Conservation (phyloP, 805 yeast genomes). For the Kuraishia ogatae region DNA sequence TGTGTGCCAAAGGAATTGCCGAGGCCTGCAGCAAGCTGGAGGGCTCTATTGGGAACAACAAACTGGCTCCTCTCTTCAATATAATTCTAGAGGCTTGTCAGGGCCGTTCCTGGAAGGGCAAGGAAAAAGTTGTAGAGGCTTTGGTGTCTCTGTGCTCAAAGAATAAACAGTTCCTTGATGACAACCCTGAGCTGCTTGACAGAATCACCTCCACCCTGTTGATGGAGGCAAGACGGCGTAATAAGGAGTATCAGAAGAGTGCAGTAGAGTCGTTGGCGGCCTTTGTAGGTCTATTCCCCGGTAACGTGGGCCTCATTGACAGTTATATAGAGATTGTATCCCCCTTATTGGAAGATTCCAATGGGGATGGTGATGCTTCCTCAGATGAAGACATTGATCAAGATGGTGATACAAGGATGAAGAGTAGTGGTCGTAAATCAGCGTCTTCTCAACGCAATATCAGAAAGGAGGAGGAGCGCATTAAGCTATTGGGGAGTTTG, state of each 20-base stretch:
- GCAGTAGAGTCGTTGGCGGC: slow-evolving; percentile 45
- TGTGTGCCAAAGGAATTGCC: slow-evolving; percentile 61
- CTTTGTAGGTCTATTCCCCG: slow-evolving; percentile 33
- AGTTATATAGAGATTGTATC: slow-evolving; percentile 28
- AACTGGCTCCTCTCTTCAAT: slow-evolving; percentile 28
- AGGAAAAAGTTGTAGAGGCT: slow-evolving; percentile 67
- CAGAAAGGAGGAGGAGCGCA: slow-evolving; percentile 39
- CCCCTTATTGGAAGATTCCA: slow-evolving; percentile 28
- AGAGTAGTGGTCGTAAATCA: slow-evolving; percentile 3
- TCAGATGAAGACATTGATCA: neutral
- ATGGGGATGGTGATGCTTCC: slow-evolving; percentile 24
- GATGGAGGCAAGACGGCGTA: slow-evolving; percentile 53
- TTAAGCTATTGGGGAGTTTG: slow-evolving; percentile 26
- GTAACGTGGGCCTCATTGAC: slow-evolving; percentile 23
- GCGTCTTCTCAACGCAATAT: slow-evolving; percentile 33
- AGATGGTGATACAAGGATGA: slow-evolving; percentile 2
- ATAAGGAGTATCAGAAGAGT: slow-evolving; percentile 46
- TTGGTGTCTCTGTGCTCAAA: slow-evolving; percentile 49
- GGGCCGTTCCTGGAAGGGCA: slow-evolving; percentile 87
- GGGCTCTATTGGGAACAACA: slow-evolving; percentile 15
- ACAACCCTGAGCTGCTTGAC: slow-evolving; percentile 23
- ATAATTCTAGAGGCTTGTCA: slow-evolving; percentile 50
- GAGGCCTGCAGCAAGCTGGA: slow-evolving; percentile 43
- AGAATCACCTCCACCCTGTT: slow-evolving; percentile 35
- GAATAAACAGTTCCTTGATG: slow-evolving; percentile 24